Evolutionary conservation across 768 basidiomycete species (phyloP), one percentile per base, ranked within the genome.

Genomic region (Phaffia australis): DNA sequence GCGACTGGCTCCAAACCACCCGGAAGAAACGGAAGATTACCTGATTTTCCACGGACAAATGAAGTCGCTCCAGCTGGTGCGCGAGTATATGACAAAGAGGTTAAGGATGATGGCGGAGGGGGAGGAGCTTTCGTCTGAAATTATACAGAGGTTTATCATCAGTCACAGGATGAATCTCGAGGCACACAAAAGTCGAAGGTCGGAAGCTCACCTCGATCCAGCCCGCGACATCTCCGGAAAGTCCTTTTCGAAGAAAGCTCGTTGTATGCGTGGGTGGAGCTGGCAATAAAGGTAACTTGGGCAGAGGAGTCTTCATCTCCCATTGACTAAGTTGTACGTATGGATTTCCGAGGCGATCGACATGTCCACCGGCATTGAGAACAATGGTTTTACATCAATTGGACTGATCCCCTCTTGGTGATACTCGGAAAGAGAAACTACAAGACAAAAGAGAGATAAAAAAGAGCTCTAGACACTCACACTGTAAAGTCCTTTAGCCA

Each of bases 21-120:
- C 7, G 95, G 95, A 78, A 85, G 83, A 76, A 98, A 98, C 0
- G 95, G 95, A 11, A 93, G 83, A 77, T 93, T 84, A 54, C 87
- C 87, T 25, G 91, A 87, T 76, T 94, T 95, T 55, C 95, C 95
- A 65, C 93, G 81, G 23, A 98, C 92, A 76, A 98, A 98, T 64
- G 83, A 85, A 63, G 83, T 81, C 65, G 80, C 81, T 0, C 86
- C 82, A 18, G 85, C 89, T 9, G 92, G 93, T 3, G 88, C 87
- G 59, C 94, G 84, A 69, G 86, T 83, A 66, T 93, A 76, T 32
- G 89, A 88, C 1, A 88, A 90, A 15, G 92, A 95, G 1, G 86
- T 89, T 4, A 88, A 79, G 21, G 88, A 88, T 19, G 84, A 85
- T 21, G 75, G 73, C 47, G 82, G 74, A n/a, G 81, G 67, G 3